phyloP scores from a whole-genome alignment of 306 rosid genomes.

The Malus sieversii region DNA sequence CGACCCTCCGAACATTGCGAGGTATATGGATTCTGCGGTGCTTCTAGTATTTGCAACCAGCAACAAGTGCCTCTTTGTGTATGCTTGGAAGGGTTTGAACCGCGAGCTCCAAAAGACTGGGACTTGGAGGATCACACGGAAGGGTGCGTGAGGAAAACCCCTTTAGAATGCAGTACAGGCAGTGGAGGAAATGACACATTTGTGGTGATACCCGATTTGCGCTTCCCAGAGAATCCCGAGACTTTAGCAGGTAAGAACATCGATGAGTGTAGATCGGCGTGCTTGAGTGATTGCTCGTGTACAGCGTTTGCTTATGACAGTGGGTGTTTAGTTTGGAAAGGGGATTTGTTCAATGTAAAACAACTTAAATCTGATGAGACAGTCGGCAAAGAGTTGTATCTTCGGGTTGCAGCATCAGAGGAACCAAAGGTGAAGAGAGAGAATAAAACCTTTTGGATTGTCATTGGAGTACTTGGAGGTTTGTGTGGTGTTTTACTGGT shows the following conservation, averaged over 20 bases:
- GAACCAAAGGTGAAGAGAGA: neutral
- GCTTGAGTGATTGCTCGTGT: slow-evolving; percentile 22
- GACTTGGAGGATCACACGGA: neutral
- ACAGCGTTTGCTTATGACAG: slow-evolving; percentile 12
- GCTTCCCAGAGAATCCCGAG: neutral
- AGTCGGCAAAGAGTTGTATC: neutral
- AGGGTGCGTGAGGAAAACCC: slow-evolving; percentile 17
- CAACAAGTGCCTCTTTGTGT: neutral
- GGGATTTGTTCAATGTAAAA: neutral
- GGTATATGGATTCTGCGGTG: slow-evolving; percentile 19
- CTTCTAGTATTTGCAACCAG: slow-evolving; percentile 13
- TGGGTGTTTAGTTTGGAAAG: slow-evolving; percentile 16
- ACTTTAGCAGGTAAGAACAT: neutral
- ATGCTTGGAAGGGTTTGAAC: slow-evolving; percentile 20
- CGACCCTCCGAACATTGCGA: slow-evolving; percentile 2
- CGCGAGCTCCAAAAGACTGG: neutral
- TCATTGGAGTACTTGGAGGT: slow-evolving; percentile 1
- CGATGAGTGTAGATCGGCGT: slow-evolving; percentile 8
- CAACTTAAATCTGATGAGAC: neutral
- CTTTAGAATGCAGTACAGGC: neutral
- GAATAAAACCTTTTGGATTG: neutral
- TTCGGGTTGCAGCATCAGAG: slow-evolving; percentile 3
- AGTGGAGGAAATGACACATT: slow-evolving; percentile 1
- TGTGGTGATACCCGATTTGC: neutral
- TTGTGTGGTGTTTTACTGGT: neutral